A percentile compares a stretch with the other conserved stretches of the same genome.
These are phyloP conservation scores for Ophiocordyceps camponoti-floridani DNA, from an alignment of 2,329 filamentous ascomycete genomes.

Conservation along the genomic window DNA sequence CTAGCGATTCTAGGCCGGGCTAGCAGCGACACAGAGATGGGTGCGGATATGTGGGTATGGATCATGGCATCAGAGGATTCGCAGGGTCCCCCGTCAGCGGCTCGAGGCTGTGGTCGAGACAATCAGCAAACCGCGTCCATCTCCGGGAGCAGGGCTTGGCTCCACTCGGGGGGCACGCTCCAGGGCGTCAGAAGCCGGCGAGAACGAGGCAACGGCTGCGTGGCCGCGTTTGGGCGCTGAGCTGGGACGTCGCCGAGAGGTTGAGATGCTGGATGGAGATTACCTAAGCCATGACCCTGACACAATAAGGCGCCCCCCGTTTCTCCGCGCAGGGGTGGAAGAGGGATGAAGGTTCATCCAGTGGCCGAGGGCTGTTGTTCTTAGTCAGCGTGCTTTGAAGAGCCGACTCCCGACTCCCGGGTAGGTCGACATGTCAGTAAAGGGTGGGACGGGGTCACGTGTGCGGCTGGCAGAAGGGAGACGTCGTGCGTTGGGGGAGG, in stretches of 20 bases:
- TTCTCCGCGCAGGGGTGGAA: neutral
- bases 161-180: neutral
- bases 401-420: neutral
- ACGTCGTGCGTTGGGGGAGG: neutral
- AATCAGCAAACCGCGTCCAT: neutral
- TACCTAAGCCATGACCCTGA: neutral
- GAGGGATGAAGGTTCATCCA: neutral
- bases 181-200: neutral
- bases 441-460: neutral
- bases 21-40: neutral
- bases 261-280: neutral
- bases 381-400: too few relatives aligned
- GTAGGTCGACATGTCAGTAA: neutral
- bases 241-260: slow-evolving; percentile 1
- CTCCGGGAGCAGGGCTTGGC: neutral
- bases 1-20: neutral
- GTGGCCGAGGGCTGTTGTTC: neutral
- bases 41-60: neutral
- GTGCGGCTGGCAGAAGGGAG: neutral
- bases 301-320: too few relatives aligned
- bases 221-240: neutral
- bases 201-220: neutral
- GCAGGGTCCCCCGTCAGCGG: neutral
- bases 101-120: neutral
- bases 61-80: slow-evolving; percentile 1